Evolutionary conservation across 192 early-diverging fungal genomes (phyloP).

Genomic region (Radiomyces spectabilis): DNA sequence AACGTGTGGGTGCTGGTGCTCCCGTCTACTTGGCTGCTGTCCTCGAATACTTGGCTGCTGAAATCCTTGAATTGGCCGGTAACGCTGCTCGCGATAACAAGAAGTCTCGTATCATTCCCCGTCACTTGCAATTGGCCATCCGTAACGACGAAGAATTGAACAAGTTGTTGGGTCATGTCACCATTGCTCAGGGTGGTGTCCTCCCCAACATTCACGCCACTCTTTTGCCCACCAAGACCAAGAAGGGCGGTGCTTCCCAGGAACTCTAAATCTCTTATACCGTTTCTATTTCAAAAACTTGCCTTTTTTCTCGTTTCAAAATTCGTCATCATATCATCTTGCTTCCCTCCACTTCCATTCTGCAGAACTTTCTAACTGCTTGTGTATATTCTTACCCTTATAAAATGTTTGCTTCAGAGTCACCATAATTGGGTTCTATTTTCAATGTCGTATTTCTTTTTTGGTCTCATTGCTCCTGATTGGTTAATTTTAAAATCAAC

Average conservation of each 20-base stretch:
- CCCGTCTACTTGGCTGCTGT: constrained; percentile 90
- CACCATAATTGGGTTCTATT: not conserved
- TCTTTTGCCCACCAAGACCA: constrained; percentile 57
- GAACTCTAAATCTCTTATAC: constrained; percentile 28
- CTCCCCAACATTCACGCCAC: constrained; percentile 64
- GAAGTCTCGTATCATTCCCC: constrained; percentile 85
- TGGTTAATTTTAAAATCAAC: too few relatives aligned
- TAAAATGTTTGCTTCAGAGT: not conserved
- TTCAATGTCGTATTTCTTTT: not conserved
- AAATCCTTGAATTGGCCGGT: constrained; percentile 86
- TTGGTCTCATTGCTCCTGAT: too few relatives aligned
- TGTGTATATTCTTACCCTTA: not conserved
- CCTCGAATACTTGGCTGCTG: constrained; percentile 84
- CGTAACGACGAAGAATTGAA: constrained; percentile 89
- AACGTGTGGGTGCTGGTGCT: constrained; percentile 78
- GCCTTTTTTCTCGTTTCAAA: not conserved
- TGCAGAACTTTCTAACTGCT: not conserved
- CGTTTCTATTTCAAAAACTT: constrained; percentile 11
- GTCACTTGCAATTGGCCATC: constrained; percentile 85
- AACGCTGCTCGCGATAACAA: constrained; percentile 91
- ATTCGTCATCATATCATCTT: not conserved
- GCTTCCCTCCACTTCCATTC: not conserved
- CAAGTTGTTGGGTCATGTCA: constrained; percentile 83
- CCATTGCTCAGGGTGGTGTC: constrained; percentile 85
- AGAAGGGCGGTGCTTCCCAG: constrained; percentile 28